Evolutionary conservation across 2,329 filamentous ascomycete genomes (phyloP).

Genomic region (Lachnellula occidentalis): DNA sequence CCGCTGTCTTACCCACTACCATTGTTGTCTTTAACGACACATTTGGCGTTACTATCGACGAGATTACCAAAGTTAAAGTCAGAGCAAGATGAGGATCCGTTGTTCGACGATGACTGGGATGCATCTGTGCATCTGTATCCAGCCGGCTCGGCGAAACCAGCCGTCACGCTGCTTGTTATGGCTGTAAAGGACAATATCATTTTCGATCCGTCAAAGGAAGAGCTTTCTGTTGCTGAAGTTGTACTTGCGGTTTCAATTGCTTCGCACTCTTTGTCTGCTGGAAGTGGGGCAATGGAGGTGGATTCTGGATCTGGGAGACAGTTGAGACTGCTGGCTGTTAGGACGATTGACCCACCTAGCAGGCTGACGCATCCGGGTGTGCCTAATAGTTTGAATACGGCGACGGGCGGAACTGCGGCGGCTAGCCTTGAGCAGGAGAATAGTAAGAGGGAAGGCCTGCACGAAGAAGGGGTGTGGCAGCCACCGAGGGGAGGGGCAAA

Average conservation of each 20-base stretch:
- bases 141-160: conserved; percentile 53
- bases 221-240: conserved; percentile 86
- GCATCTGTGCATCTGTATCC: conserved; percentile 70
- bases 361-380: conserved; percentile 67
- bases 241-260: conserved; percentile 81
- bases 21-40: conserved; percentile 84
- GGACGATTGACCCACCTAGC: conserved; percentile 70
- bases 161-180: conserved; percentile 86
- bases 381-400: conserved; percentile 56
- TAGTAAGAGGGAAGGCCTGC: conserved; percentile 46
- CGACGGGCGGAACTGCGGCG: conserved; percentile 37
- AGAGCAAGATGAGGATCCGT: conserved; percentile 87
- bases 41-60: conserved; percentile 86
- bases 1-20: conserved; percentile 90
- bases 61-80: conserved; percentile 80
- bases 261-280: conserved; percentile 32
- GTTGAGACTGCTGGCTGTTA: conserved; percentile 60
- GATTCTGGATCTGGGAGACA: conserved; percentile 35
- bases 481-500: conserved; percentile 80
- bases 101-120: conserved; percentile 98
- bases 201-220: conserved; percentile 87
- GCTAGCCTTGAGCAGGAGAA: conserved; percentile 36
- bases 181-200: conserved; percentile 82
- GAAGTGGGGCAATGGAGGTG: conserved; percentile 35
- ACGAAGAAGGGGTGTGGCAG: conserved; percentile 74